phyloP scores from a whole-genome alignment of 768 basidiomycete genomes.

The Kwoniella europaea region DNA sequence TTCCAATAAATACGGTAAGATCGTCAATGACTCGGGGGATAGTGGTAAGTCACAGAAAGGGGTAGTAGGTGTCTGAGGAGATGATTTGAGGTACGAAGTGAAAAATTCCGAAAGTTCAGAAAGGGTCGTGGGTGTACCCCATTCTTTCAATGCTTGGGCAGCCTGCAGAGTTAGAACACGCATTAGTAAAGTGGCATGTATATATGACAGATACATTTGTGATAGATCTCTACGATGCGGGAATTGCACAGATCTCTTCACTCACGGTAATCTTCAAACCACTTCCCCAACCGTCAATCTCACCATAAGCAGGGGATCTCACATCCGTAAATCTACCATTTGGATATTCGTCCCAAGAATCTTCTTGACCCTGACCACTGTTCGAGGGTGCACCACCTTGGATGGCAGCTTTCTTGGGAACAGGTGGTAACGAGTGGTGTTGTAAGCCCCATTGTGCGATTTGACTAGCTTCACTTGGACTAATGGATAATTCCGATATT shows the following conservation, averaged over 20 bases:
- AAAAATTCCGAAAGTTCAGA: conserved; percentile 80
- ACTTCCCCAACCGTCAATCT: conserved; percentile 59
- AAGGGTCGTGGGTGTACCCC: conserved; percentile 73
- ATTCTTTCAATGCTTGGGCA: conserved; percentile 68
- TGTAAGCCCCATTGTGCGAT: conserved; percentile 54
- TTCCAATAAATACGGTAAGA: conserved; percentile 74
- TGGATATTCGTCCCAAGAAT: conserved; percentile 59
- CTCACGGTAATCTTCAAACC: conserved; percentile 58
- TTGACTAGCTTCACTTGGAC: conserved; percentile 55
- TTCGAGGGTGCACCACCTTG: conserved; percentile 39
- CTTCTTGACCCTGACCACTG: conserved; percentile 47
- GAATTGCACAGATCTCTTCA: neutral
- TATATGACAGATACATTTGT: too few species aligned
- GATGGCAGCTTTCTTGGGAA: conserved; percentile 47
- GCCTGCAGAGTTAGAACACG: conserved; percentile 60
- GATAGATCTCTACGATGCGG: too few species aligned
- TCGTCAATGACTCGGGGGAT: conserved; percentile 77
- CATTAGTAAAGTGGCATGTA: too few species aligned
- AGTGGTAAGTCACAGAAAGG: conserved; percentile 88
- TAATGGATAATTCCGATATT: conserved; percentile 60
- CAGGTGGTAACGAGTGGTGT: conserved; percentile 43
- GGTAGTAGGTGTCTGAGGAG: conserved; percentile 72
- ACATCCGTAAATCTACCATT: conserved; percentile 60
- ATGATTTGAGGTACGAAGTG: conserved; percentile 73
- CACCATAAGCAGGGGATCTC: conserved; percentile 58